Percentiles rank a stretch among this genome's conserved stretches.
Conservation (phyloP, 2,329 filamentous ascomycete species). For the Dryadomyces quercus-mongolicae region DNA sequence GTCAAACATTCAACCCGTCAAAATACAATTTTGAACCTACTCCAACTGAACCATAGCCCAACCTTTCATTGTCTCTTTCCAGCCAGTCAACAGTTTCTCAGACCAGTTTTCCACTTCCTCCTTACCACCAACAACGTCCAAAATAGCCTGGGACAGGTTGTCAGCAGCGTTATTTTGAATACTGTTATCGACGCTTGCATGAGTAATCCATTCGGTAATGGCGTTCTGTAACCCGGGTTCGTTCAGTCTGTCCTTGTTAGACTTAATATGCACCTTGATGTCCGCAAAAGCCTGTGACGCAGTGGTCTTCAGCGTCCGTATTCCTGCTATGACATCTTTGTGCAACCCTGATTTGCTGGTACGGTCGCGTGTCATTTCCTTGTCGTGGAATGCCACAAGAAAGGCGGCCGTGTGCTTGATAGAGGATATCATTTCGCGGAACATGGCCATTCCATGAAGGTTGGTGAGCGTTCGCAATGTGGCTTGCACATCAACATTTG, state of each 20-base stretch:
- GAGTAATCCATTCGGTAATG: conserved; percentile 19
- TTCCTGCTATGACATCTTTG: conserved; percentile 21
- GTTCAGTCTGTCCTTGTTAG: conserved; percentile 18
- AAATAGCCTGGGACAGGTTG: conserved; percentile 15
- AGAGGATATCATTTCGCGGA: conserved; percentile 24
- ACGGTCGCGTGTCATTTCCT: conserved; percentile 20
- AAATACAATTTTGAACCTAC: not conserved
- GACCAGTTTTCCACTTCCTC: conserved; percentile 22
- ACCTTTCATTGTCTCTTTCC: conserved; percentile 25
- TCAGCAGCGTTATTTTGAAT: conserved; percentile 3
- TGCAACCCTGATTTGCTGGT: conserved; percentile 19
- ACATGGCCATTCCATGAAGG: conserved; percentile 23
- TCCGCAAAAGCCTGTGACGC: conserved; percentile 13
- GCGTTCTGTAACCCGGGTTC: conserved; percentile 25
- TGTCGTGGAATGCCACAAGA: conserved; percentile 19
- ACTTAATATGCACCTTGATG: conserved; percentile 21
- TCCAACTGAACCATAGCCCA: conserved; percentile 24
- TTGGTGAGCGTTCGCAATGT: conserved; percentile 19
- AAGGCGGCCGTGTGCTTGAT: conserved; percentile 20
- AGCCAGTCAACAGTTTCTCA: conserved; percentile 22
- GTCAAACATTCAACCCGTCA: not conserved
- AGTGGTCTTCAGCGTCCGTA: conserved; percentile 12
- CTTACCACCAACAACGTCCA: conserved; percentile 17
- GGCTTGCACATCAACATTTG: not conserved
- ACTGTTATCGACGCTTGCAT: not conserved